phyloP scores from a whole-genome alignment of 208 protist genomes.

The Entamoeba nuttalli region DNA sequence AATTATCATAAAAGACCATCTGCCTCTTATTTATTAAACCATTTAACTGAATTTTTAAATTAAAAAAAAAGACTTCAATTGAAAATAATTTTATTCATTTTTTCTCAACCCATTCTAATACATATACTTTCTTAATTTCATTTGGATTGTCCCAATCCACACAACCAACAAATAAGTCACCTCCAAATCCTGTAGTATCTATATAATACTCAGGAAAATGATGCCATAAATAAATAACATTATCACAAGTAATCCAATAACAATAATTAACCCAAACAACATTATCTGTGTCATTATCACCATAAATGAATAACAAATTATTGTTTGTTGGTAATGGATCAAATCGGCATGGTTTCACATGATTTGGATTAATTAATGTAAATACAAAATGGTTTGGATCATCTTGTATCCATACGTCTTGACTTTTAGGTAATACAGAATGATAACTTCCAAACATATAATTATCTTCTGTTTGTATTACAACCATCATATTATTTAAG shows the following conservation, averaged over 20 bases:
- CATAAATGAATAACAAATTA: background rate
- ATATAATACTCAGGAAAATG: background rate
- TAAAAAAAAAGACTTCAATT: too few relatives aligned
- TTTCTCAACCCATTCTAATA: background rate
- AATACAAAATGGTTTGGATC: background rate
- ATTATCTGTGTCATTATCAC: background rate
- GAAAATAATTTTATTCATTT: too few relatives aligned
- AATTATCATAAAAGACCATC: conserved; percentile 84
- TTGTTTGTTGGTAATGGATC: background rate
- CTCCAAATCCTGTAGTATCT: background rate
- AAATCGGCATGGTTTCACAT: background rate
- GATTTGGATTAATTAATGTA: background rate
- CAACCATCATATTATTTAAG: background rate
- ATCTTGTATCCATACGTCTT: background rate
- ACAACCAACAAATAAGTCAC: background rate
- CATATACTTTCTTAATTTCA: background rate
- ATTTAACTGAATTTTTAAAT: too few relatives aligned
- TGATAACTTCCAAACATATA: background rate
- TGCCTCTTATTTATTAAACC: conserved; percentile 29
- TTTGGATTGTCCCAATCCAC: background rate
- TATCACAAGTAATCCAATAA: background rate
- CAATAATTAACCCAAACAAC: background rate
- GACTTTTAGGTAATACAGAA: background rate
- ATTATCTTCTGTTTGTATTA: background rate
- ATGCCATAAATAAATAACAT: background rate